Base-by-base conservation (phyloP, 2,329 filamentous ascomycete species). In the Amesomyces nigricolor region DNA sequence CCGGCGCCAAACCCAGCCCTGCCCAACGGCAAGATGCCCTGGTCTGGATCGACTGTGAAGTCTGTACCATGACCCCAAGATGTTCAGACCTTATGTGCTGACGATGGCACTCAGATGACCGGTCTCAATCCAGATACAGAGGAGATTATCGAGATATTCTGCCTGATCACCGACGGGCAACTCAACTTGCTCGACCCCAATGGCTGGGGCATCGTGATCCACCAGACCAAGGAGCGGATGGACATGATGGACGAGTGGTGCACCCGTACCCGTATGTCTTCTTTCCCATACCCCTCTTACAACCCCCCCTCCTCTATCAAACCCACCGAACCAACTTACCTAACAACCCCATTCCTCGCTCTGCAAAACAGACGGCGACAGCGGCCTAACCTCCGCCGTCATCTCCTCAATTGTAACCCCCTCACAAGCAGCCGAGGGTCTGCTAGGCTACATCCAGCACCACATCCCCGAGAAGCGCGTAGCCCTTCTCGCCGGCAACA, bases 201-300 rank as follows among this genome's bases (percentile, higher is more conserved):
- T 32, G 92, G 92, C 62, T 96, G 88, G 78, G 89, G 95, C 66
- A 81, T 81, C 29, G 77, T 92, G 45, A 80, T 99, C 56, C 86
- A 92, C 68, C 88, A 89, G 64, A 77, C 83, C 0, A 77, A 84
- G 65, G 76, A 82, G 52, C 80, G 82, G 42, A 82, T 97, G 64
- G 84, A 86, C 66, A 71, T 76, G 66, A 97, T 99, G 83, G 89
- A 88, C 63, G 84, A 86, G 50, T 99, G 94, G 94, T 97, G 94
- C 72, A 88, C 81, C 49, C 75, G 77, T 51, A 91, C 89, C 47
- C 94, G 59, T 61, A 58, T 14, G 59, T 56, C 17, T 22, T 9
- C 10, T 29, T 11, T 22, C 26, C 9, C 22, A 3, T 1, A 5
- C 26, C 9, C 29, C 22, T 26, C 2, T 8, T 17, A 13, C 4